Percentiles rank a stretch among this genome's conserved stretches.
phyloP scores from a whole-genome alignment of 1,284 basidiomycete species.

The Crocinoboletus sp. region DNA sequence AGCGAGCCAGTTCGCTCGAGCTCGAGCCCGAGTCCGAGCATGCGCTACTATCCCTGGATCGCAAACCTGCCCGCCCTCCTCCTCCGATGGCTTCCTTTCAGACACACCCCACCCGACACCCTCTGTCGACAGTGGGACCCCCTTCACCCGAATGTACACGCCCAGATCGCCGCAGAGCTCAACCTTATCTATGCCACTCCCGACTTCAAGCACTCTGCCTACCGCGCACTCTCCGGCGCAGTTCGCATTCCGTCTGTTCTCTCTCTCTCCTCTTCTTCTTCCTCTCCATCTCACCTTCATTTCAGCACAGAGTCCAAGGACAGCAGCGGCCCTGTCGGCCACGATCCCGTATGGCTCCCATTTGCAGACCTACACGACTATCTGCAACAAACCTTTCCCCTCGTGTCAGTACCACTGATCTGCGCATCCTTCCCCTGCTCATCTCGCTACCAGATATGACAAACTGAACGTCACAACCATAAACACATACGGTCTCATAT shows the following conservation, averaged over 20 bases:
- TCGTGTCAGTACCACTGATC: conserved; percentile 35
- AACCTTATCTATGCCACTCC: conserved; percentile 8
- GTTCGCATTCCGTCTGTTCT: conserved; percentile 15
- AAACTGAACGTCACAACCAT: conserved; percentile 56
- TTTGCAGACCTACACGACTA: conserved; percentile 48
- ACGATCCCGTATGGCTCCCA: conserved; percentile 50
- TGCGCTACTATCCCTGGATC: too few species aligned
- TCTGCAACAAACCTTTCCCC: conserved; percentile 42
- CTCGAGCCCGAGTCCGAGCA: too few species aligned
- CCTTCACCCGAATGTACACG: conserved; percentile 4
- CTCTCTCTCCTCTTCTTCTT: neutral
- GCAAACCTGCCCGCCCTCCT: too few species aligned
- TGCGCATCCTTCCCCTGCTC: neutral
- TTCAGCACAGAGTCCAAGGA: conserved; percentile 26
- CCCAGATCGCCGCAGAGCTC: conserved; percentile 9
- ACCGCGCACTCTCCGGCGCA: conserved; percentile 10
- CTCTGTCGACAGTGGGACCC: conserved; percentile 14
- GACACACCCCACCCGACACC: too few species aligned
- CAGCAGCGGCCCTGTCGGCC: conserved; percentile 43
- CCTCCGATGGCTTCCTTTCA: too few species aligned
- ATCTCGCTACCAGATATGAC: conserved; percentile 39
- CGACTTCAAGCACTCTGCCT: conserved; percentile 12
- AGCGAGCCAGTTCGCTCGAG: too few species aligned
- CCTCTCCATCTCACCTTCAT: neutral
- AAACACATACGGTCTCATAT: conserved; percentile 64